Evolutionary conservation across 768 basidiomycete genomes (phyloP), one percentile per base, ranked within the genome.

Genomic region (Cubamyces lactineus): DNA sequence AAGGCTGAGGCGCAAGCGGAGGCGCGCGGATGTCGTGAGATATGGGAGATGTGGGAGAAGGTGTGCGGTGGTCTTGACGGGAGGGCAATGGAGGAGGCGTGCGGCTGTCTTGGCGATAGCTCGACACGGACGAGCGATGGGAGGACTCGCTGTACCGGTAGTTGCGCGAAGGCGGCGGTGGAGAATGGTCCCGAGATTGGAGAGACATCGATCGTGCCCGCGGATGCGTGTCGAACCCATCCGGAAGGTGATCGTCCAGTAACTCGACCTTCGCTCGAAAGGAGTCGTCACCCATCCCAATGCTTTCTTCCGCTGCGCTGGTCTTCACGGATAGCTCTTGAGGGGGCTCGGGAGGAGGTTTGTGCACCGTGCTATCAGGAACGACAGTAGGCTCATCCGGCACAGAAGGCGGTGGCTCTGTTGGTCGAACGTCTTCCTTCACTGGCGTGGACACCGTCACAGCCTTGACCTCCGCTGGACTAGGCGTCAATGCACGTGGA

Each of bases 1-100:
- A 78, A 0, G 72, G 68, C 9, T 73, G 71, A n/a, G 57, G 41
- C 19, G 42, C 41, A 30, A 28, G 26, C 24, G 28, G 17, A 11
- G 34, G 34, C 11, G 13, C 24, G 26, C 42, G 56, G 1, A 30
- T 21, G 19, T 42, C 23, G 11, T n/a, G 8, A 21, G 42, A 19
- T 24, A n/a, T 57, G 4, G 57, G 62, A 1, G 62, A 63, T 19
- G 51, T 26, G 9, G 43, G 51, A 42, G 48, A 41, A 17, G 54
- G 58, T 0, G 49, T 51, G 49, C 49, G 28, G 23, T 19, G 23
- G 49, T 30, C 49, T 17, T 5, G 28, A 16, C 28, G 49, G 49
- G 16, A 30, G 30, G 30, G 21, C 38, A 38, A 23, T 21, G 46
- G 19, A 7, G 19, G 19, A 23, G 46, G 46, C 23, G 48, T 58